These are phyloP conservation scores for Sphaerulina vaccinii DNA, from an alignment of 2,329 filamentous ascomycete genomes.

Conservation along the genomic window DNA sequence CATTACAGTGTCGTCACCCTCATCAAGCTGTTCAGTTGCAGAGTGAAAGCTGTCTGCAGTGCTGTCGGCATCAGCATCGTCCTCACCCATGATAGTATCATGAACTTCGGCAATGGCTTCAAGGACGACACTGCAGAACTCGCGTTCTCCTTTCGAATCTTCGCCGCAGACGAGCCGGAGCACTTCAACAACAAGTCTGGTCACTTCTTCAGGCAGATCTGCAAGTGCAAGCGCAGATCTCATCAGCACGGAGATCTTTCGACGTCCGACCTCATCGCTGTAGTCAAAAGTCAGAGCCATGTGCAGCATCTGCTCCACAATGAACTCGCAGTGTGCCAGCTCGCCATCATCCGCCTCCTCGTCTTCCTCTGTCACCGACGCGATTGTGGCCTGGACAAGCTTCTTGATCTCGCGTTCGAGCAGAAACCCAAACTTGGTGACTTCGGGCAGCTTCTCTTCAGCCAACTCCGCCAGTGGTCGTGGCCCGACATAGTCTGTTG, in stretches of 20 bases:
- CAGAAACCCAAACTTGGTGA: conserved; percentile 85
- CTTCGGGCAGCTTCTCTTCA: conserved; percentile 93
- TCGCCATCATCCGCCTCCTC: conserved; percentile 68
- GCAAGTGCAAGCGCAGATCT: conserved; percentile 81
- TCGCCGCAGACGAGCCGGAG: conserved; percentile 79
- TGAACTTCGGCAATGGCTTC: conserved; percentile 96
- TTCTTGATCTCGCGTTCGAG: conserved; percentile 76
- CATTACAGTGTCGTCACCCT: conserved; percentile 46
- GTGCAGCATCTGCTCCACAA: conserved; percentile 90
- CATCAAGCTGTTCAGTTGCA: conserved; percentile 79
- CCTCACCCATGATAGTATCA: conserved; percentile 77
- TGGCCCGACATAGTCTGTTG: conserved; percentile 58
- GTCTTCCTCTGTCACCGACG: conserved; percentile 52
- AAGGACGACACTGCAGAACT: conserved; percentile 81
- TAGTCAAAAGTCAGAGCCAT: conserved; percentile 92
- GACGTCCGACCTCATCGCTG: conserved; percentile 90
- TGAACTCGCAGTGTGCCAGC: conserved; percentile 86
- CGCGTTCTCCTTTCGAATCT: conserved; percentile 70
- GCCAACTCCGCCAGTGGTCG: conserved; percentile 73
- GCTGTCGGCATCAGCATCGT: conserved; percentile 52
- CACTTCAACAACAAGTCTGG: conserved; percentile 79
- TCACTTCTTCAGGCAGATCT: conserved; percentile 87
- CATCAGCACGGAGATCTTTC: conserved; percentile 92
- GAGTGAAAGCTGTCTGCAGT: conserved; percentile 85
- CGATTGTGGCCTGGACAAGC: conserved; percentile 63